Base-by-base conservation (phyloP, 768 basidiomycete genomes). In the Hysterangium stoloniferum region DNA sequence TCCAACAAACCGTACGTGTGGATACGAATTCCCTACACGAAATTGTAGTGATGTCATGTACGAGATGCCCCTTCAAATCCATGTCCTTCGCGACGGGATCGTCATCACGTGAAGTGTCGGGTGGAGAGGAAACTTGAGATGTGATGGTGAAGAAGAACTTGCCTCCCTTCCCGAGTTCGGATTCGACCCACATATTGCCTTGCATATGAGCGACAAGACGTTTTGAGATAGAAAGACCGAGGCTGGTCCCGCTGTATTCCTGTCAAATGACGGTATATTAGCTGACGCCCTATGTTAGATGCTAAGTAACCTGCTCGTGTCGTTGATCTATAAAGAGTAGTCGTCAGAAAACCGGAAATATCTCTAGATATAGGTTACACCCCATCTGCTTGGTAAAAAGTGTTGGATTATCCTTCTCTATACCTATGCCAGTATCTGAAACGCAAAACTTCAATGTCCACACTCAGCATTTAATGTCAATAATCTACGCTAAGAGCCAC, bases 321-420 rank as follows among this genome's bases (percentile, higher is more conserved):
- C 4, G 96, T 98, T 6, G 93, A 97, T 22, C 59, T 59, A n/a
- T n/a, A n/a, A n/a, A n/a, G n/a, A n/a, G n/a, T n/a, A 46, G 12
- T 17, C 2, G 25, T 22, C 15, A n/a, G 4, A 24, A 38, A 2
- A 12, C 7, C 2, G 25, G 4, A 4, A 19, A 13, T 31, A 20
- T 17, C 17, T 15, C 25, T 28, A n/a, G 12, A n/a, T 19, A 28
- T 6, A 19, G 28, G 20, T 8, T 19, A 42, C 58, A 54, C 37
- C 53, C 96, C 96, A 72, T 98, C 96, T 0, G 96, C 96, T 63
- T 98, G 96, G 57, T 90, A 92, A 69, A 99, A 99, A 1, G 96
- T 98, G 63, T 99, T 95, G 68, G 98, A 99, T 98, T 98, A 66
- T 98, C 96, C 64, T 93, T 92, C 50, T 94, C 92, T 64, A 99